These are phyloP conservation scores for Vigna unguiculata DNA, from an alignment of 306 rosid species.

Conservation along the genomic window DNA sequence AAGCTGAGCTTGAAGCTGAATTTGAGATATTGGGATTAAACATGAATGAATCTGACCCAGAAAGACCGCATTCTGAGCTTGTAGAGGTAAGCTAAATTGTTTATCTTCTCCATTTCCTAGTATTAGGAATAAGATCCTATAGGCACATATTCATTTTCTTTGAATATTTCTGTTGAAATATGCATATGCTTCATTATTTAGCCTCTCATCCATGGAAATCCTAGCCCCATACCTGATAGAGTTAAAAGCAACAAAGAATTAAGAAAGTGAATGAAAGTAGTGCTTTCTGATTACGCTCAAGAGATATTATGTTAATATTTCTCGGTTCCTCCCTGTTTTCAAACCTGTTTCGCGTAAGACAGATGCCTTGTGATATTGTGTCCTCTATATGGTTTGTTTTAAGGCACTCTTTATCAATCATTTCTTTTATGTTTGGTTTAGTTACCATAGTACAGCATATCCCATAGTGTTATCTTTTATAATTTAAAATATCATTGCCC, in stretches of 20 bases:
- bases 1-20: constrained; percentile 99
- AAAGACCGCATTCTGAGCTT: constrained; percentile 57
- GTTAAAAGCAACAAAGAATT: neutral
- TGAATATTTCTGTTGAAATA: constrained; percentile 22
- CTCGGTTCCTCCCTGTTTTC: constrained; percentile 11
- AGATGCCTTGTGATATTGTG: neutral
- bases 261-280: constrained; percentile 6
- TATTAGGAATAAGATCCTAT: neutral
- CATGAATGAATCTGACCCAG: constrained; percentile 58
- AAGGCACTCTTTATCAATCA: neutral
- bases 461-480: neutral
- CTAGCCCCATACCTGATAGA: constrained; percentile 11
- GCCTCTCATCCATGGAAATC: constrained; percentile 1
- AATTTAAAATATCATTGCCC: constrained; percentile 16
- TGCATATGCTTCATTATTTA: constrained; percentile 5
- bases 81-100: constrained; percentile 67
- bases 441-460: neutral
- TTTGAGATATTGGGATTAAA: constrained; percentile 83
- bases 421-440: constrained; percentile 16
- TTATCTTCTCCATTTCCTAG: constrained; percentile 12
- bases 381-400: constrained; percentile 20
- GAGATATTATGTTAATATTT: neutral
- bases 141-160: neutral
- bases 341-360: constrained; percentile 22
- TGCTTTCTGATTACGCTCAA: neutral